These are phyloP conservation scores for Curvularia lunata DNA, from an alignment of 2,329 filamentous ascomycete species.

Conservation along the genomic window DNA sequence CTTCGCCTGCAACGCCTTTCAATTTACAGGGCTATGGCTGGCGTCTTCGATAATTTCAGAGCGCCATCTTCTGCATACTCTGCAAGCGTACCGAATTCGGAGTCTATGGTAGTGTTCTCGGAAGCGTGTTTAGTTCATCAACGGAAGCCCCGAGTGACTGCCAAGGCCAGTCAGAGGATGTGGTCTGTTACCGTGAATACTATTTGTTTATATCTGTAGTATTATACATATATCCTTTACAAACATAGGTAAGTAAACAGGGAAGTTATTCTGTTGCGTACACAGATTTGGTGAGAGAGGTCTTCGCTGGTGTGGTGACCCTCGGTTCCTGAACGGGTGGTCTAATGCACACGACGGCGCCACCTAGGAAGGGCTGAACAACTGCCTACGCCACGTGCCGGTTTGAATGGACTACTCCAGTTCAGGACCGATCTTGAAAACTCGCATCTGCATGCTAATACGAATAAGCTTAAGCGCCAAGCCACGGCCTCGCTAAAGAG, in stretches of 20 bases:
- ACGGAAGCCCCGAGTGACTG: background rate
- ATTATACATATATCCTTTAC: background rate
- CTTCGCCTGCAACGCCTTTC: slow-evolving; percentile 1
- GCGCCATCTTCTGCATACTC: slow-evolving; percentile 4
- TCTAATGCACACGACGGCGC: background rate
- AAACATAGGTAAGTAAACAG: background rate
- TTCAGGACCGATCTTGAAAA: background rate
- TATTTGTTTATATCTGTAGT: background rate
- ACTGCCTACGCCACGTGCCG: background rate
- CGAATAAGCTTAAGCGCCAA: slow-evolving; percentile 1
- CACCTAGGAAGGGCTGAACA: background rate
- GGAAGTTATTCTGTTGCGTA: background rate
- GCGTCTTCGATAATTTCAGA: background rate
- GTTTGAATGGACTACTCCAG: background rate
- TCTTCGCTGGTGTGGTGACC: background rate
- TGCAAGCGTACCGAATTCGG: background rate
- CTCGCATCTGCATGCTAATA: background rate
- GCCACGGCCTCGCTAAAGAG: background rate
- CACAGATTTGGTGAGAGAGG: background rate
- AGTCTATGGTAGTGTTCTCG: background rate
- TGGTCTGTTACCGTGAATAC: background rate
- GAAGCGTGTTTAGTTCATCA: background rate
- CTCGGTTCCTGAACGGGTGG: background rate
- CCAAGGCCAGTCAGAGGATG: background rate
- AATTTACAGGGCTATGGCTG: background rate